phyloP scores from a whole-genome alignment of 129 eudicot species.

The Chrysanthemum lavandulifolium region DNA sequence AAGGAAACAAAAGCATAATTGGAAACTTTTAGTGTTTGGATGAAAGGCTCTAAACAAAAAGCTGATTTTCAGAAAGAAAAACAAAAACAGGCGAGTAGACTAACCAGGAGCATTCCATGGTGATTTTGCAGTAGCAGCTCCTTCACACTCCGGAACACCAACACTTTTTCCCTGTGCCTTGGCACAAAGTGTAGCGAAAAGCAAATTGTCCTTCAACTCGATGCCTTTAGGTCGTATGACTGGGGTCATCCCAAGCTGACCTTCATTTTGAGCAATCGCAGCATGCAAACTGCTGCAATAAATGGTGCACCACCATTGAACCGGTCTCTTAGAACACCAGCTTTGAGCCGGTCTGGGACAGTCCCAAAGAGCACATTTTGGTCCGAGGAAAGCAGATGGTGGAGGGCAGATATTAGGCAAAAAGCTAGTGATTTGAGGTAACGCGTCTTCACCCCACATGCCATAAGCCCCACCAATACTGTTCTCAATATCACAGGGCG shows the following conservation, averaged over 20 bases:
- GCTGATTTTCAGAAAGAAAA: background rate
- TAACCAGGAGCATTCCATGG: slow-evolving; percentile 97
- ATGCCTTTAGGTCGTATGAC: slow-evolving; percentile 82
- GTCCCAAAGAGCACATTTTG: slow-evolving; percentile 95
- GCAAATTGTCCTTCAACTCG: slow-evolving; percentile 77
- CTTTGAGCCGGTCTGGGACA: slow-evolving; percentile 48
- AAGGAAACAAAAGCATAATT: too few relatives aligned
- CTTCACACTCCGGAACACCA: slow-evolving; percentile 90
- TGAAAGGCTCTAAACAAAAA: background rate
- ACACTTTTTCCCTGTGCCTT: slow-evolving; percentile 79
- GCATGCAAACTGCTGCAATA: slow-evolving; percentile 76
- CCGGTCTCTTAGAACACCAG: slow-evolving; percentile 46
- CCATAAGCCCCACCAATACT: slow-evolving; percentile 36
- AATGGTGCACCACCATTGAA: slow-evolving; percentile 58
- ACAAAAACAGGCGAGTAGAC: slow-evolving; percentile 1
- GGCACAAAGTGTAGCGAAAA: slow-evolving; percentile 75
- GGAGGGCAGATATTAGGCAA: slow-evolving; percentile 63
- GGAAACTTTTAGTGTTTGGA: too few relatives aligned
- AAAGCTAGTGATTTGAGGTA: slow-evolving; percentile 45
- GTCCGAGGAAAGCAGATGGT: slow-evolving; percentile 89
- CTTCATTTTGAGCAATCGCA: slow-evolving; percentile 72
- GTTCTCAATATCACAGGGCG: slow-evolving; percentile 41
- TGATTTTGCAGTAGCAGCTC: slow-evolving; percentile 84
- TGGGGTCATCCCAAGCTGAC: slow-evolving; percentile 81
- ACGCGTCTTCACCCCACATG: slow-evolving; percentile 29